Evolutionary conservation across 2,329 filamentous ascomycete species (phyloP), one percentile per base, ranked within the genome.

Genomic region (Coniochaeta sp.): DNA sequence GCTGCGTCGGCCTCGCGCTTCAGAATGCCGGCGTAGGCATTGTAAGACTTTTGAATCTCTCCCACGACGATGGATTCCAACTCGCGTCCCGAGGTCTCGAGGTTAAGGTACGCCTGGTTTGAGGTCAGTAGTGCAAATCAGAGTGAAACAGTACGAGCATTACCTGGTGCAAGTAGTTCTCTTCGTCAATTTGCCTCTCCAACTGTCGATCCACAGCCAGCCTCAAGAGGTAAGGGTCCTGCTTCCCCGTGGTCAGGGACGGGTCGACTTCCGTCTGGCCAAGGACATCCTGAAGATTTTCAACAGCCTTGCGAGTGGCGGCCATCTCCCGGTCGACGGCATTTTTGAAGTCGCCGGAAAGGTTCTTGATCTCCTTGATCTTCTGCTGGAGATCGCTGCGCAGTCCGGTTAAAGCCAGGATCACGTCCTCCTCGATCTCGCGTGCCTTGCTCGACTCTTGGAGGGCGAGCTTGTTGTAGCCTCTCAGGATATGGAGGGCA

Each of bases 1-100:
- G 87, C 83, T 51, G 89, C 85, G 58, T 95, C 91, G 9, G 90
- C 88, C 65, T 97, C 92, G 46, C 91, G 86, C 73, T 92, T 95
- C 55, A 97, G 74, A 57, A 97, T 95, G 50, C 86, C 87, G 22
- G 91, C 89, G 60, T 96, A 90, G 2, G 91, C 91, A 62, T 94
- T 96, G 73, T 96, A 97, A 0, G 94, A 91, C 68, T 97, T 97
- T 65, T 99, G 94, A 38, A 99, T 95, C 69, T 99, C 94, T 58
- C 91, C 90, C 13, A 99, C 90, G 1, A 99, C 90, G 57, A 99
- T 97, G 0, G 90, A 88, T 70, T 99, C 94, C 2, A 99, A 81
- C 70, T 99, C 94, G 55, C 91, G 86, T 2, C 94, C 94, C 14
- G 94, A 97, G 58, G 83, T 89, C 67, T 99, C 94, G 13, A 99